Percentiles rank a stretch among this genome's conserved stretches.
Evolutionary conservation across 805 yeast genomes (phyloP).

Genomic region (Candida germanica): DNA sequence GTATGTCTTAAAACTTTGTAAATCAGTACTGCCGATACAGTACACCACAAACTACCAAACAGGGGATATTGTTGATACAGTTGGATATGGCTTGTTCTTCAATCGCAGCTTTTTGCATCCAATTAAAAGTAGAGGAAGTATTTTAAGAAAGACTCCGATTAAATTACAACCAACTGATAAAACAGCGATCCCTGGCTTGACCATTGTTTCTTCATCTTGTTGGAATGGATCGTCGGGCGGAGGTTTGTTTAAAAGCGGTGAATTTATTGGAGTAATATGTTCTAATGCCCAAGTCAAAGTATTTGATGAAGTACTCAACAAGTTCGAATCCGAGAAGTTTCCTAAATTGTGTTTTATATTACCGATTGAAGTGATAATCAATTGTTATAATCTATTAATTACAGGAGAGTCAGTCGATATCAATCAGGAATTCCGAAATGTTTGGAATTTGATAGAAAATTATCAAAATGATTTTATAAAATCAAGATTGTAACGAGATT

Average conservation of each 20-base stretch:
- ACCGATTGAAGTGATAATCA: constrained; percentile 30
- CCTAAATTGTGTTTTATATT: constrained; percentile 29
- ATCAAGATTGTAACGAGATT: too few relatives aligned
- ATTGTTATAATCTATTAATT: constrained; percentile 16
- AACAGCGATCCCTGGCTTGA: constrained; percentile 14
- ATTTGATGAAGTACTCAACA: constrained; percentile 14
- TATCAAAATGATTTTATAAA: constrained; percentile 4
- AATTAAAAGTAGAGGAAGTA: constrained; percentile 29
- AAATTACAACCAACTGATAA: constrained; percentile 3
- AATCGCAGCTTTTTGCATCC: constrained; percentile 22
- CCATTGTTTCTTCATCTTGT: constrained; percentile 41
- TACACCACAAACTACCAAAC: constrained; percentile 4
- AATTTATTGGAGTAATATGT: constrained; percentile 40
- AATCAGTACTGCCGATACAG: constrained; percentile 6
- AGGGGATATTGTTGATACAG: constrained; percentile 26
- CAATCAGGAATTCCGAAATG: constrained; percentile 6
- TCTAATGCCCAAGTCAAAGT: constrained; percentile 40
- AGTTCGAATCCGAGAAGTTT: constrained; percentile 25
- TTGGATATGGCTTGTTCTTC: constrained; percentile 42
- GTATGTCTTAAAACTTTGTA: constrained; percentile 4
- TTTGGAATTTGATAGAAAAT: constrained; percentile 11
- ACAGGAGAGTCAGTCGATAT: background rate
- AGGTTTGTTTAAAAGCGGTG: constrained; percentile 29
- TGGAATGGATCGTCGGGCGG: constrained; percentile 56
- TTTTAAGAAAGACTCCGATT: constrained; percentile 16